Evolutionary conservation across 106 monocot species (phyloP).

Genomic region (Iris macrosiphon): DNA sequence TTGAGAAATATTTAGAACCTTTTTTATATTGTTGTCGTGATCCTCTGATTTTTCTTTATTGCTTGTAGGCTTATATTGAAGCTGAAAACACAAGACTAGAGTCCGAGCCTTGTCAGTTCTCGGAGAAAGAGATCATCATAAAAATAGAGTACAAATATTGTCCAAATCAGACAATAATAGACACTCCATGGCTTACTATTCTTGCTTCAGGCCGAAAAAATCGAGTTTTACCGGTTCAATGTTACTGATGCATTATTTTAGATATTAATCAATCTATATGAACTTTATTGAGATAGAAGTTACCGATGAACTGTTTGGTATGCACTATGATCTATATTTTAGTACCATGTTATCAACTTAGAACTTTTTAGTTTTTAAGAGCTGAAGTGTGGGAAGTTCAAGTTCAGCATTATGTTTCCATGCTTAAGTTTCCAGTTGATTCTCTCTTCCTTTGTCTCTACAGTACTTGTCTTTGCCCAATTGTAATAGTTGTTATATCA

Average conservation of each 20-base stretch:
- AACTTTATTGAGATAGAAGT: not conserved
- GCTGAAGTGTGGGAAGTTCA: no score
- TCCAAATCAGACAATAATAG: slow-evolving; percentile 87
- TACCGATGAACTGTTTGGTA: not conserved
- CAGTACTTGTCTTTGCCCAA: no score
- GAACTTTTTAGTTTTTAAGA: no score
- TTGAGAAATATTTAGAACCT: no score
- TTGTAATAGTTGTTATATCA: no score
- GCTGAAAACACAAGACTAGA: slow-evolving; percentile 89
- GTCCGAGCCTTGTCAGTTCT: slow-evolving; percentile 74
- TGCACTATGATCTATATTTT: not conserved
- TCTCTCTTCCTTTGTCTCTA: no score
- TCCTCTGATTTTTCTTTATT: no score
- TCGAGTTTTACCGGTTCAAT: slow-evolving; percentile 68
- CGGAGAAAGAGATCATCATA: slow-evolving; percentile 73
- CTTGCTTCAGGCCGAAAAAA: slow-evolving; percentile 81
- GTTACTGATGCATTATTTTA: not conserved
- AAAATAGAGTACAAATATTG: slow-evolving; percentile 76
- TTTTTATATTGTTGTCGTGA: no score
- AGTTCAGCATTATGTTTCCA: no score
- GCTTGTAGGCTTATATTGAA: slow-evolving; percentile 71
- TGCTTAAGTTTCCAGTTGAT: no score
- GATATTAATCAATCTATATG: not conserved
- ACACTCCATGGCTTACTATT: slow-evolving; percentile 84
- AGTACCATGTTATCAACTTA: no score